phyloP scores from a whole-genome alignment of 345 rosid genomes.

The Ricinus communis region DNA sequence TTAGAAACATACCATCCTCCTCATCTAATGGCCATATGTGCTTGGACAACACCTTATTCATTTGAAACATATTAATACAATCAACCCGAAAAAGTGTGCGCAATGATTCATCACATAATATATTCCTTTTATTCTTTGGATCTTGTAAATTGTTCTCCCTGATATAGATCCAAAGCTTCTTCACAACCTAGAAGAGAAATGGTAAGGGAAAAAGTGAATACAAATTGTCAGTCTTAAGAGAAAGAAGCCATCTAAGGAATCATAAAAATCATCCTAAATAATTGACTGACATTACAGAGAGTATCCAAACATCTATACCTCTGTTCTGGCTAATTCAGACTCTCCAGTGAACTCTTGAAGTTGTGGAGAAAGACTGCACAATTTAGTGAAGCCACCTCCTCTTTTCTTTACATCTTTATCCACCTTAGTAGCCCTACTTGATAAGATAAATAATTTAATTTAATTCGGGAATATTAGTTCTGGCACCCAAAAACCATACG shows the following conservation, averaged over 20 bases:
- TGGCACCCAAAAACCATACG: neutral
- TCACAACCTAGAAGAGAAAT: slow-evolving; percentile 61
- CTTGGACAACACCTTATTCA: slow-evolving; percentile 76
- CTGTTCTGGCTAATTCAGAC: slow-evolving; percentile 79
- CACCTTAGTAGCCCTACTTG: slow-evolving; percentile 55
- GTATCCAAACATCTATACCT: slow-evolving; percentile 42
- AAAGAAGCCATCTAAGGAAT: neutral
- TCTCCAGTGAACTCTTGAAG: slow-evolving; percentile 67
- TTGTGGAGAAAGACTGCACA: slow-evolving; percentile 80
- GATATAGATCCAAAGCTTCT: slow-evolving; percentile 73
- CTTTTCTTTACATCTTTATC: slow-evolving; percentile 64
- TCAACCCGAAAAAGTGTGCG: slow-evolving; percentile 60
- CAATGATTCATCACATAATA: slow-evolving; percentile 62
- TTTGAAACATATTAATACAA: slow-evolving; percentile 80
- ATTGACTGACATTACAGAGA: neutral
- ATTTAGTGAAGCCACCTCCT: slow-evolving; percentile 80
- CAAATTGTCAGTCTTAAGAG: neutral
- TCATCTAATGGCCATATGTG: slow-evolving; percentile 80
- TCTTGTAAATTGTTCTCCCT: slow-evolving; percentile 71
- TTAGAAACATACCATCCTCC: slow-evolving; percentile 39
- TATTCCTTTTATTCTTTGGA: slow-evolving; percentile 64
- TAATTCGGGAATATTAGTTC: neutral
- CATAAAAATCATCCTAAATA: slow-evolving; percentile 8
- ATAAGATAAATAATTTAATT: slow-evolving; percentile 6
- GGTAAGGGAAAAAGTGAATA: neutral